Evolutionary conservation across 139 green algal species (phyloP), one percentile per base, ranked within the genome.

Genomic region (Closterium sp.): DNA sequence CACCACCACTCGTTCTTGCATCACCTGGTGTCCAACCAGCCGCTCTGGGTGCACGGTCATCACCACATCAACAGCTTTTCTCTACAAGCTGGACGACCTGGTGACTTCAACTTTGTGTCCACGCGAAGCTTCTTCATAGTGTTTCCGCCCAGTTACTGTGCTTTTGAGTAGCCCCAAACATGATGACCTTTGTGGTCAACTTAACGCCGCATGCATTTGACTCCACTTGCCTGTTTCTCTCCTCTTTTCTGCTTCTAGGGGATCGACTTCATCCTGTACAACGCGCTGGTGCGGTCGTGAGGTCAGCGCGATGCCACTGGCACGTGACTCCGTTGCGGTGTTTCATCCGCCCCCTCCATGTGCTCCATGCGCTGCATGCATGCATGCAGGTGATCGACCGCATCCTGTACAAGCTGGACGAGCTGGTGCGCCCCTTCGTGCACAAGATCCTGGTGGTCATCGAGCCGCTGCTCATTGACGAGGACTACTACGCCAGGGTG

Each of bases 371-470:
- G 76, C 76, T 25, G 4, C 4, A 10, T 83, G 12, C 64, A 10
- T 83, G 16, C 64, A 83, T 4, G 4, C 88, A 99, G 95, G 88
- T 93, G 43, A 98, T 98, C 36, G 96, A 98, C 93, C 95, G 98
- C 88, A 96, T 99, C 64, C 96, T 99, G 89, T 99, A 98, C 96
- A 98, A 98, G 94, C 96, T 99, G 93, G 98, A 99, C 88, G 98
- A 99, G 94, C 95, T 99, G 43, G 98, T 99, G 66, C 96, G 98
- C 8, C 98, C 98, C 6, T 99, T 97, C 89, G 98, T 99, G 91
- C 98, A 99, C 96, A 99, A 99, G 95, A 99, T 99, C 92, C 96
- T 99, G 91, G 98, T 99, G 34, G 98, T 99, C 84, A 99, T 99
- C 90, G 97, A 99, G 96, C 98, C 98, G 23, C 96, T 99, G 95